Base-by-base conservation (phyloP, 495 filamentous ascomycete genomes). In the Podospora sp. region DNA sequence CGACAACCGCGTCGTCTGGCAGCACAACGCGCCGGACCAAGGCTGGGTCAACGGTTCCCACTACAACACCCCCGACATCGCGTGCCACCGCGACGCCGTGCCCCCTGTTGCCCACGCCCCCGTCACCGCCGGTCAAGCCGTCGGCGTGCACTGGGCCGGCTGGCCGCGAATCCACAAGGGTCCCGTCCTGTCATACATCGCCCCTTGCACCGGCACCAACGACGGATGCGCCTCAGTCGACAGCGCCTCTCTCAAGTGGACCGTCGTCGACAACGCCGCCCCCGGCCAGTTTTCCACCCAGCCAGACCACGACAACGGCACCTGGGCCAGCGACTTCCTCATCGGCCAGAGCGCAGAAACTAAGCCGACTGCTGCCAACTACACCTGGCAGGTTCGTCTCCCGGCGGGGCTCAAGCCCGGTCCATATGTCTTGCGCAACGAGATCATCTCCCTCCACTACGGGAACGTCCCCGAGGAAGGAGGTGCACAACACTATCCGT, bases 401-500 rank as follows among this genome's bases (percentile, higher is more conserved):
- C 90, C 90, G 35, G 69, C 72, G 22, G 76, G 75, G 63, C 82
- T 92, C 58, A 80, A 76, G 12, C 72, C 86, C 11, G 90, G 90
- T 6, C 84, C 87, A 77, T 93, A 91, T 62, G 84, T 93, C 64
- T 75, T 93, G 51, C 85, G 91, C 36, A 86, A 91, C 68, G 91
- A 93, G 77, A 84, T 91, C 66, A 87, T 92, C 49, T 90, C 86
- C n/a, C 84, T 92, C 27, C 90, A 92, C 78, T 85, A 80, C 14
- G 88, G 88, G 35, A 82, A 73, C 7, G 71, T 52, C 18, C 49
- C 49, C 12, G 49, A 81, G 7, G 68, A 72, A 20, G 78, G 85
- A 62, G 85, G 89, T 16, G 89, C 90, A 18, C 90, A 93, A 79
- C 88, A 87, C 77, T 93, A 92, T 72, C 90, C 90, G 14, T 73